Conservation (phyloP, 2,329 filamentous ascomycete genomes). For the Myriosclerotinia duriaeana region DNA sequence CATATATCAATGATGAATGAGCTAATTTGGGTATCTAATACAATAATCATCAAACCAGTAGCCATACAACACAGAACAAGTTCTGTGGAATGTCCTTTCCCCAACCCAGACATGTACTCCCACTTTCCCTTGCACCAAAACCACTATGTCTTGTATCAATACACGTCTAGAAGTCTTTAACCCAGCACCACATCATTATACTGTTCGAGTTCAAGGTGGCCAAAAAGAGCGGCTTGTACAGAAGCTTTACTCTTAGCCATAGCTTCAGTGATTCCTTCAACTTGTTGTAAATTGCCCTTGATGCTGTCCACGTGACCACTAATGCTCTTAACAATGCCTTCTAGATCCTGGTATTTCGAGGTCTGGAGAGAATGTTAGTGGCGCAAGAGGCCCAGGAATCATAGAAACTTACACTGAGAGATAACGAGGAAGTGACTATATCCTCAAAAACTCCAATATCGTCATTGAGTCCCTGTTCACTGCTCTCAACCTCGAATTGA, state of each 20-base stretch:
- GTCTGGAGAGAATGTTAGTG: constrained; percentile 32
- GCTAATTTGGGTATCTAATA: constrained; percentile 15
- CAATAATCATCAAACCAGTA: constrained; percentile 1
- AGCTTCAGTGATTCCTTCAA: constrained; percentile 37
- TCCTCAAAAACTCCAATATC: constrained; percentile 28
- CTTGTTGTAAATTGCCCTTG: constrained; percentile 38
- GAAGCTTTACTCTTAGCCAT: constrained; percentile 38
- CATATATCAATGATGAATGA: constrained; percentile 9
- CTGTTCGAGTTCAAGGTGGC: constrained; percentile 34
- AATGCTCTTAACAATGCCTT: constrained; percentile 34
- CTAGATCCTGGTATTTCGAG: constrained; percentile 36
- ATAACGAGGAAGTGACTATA: constrained; percentile 9
- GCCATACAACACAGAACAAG: background rate
- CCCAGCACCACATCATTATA: constrained; percentile 41
- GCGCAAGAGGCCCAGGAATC: background rate
- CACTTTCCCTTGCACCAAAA: constrained; percentile 8
- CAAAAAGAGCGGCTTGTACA: constrained; percentile 39
- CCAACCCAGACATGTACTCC: constrained; percentile 12
- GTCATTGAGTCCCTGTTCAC: constrained; percentile 27
- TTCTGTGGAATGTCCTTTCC: background rate
- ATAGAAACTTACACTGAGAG: constrained; percentile 31
- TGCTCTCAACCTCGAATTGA: constrained; percentile 27
- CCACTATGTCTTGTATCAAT: background rate
- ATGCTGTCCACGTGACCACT: constrained; percentile 40
- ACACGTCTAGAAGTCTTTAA: constrained; percentile 2